Evolutionary conservation across 2,329 filamentous ascomycete species (phyloP), one percentile per base, ranked within the genome.

Genomic region (Fonsecaea multimorphosa): DNA sequence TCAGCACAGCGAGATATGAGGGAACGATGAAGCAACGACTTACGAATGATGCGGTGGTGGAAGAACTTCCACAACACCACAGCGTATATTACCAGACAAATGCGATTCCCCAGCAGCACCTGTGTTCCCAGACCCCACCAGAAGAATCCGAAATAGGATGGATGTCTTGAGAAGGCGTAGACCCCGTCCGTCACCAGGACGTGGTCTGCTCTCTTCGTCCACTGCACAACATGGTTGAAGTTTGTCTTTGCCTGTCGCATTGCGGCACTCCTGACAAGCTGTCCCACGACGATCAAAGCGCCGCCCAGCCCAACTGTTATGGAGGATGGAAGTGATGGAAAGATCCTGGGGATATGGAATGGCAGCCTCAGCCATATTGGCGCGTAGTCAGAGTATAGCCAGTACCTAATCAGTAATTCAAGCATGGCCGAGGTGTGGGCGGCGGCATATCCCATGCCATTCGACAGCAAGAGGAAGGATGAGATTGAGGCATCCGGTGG

Each of bases 81-180:
- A 0, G 86, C 79, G 80, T 96, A 98, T 1, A 79, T 90, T 6
- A 89, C 71, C 64, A 96, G 87, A 76, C 92, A 96, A 1, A 96
- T 70, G 8, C 85, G 79, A 78, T 99, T 99, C 19, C 94, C 94
- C 69, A 97, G 83, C 61, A 96, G 87, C 51, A 98, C 75, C 82
- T 99, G 95, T 12, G 93, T 97, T 4, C 95, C 95, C n/a, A 98
- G 75, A 0, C 91, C 92, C 94, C 94, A 99, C 88, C 93, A 98
- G 79, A 97, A 99, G 81, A 97, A 99, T 2, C 94, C 95, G 81
- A 98, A 97, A 79, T 99, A 99, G 65, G 90, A 91, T 12, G 95
- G 95, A 78, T 99, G 95, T 27, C 95, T 83, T 59, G 96, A 81
- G 52, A 85, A 77, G 7, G 82, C 81, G 77, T 98, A 99, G 36